Conservation (phyloP, 2,329 filamentous ascomycete species). For the Nemania diffusa region DNA sequence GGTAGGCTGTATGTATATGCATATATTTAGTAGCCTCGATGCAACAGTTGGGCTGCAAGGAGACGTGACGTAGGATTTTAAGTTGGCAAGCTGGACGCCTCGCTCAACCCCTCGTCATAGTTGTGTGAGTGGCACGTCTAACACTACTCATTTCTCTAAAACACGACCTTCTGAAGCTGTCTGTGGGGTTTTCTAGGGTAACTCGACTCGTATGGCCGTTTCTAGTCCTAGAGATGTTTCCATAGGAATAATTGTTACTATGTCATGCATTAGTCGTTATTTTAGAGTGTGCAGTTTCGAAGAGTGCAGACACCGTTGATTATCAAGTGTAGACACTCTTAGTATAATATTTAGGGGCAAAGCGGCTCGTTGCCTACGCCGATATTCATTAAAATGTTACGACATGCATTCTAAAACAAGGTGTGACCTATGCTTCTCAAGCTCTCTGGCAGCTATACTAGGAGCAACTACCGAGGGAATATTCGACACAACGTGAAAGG, state of each 20-base stretch:
- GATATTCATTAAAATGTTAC: background rate
- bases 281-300: background rate
- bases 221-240: no score
- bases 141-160: background rate
- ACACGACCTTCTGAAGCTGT: background rate
- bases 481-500: background rate
- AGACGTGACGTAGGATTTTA: slow-evolving; percentile 17
- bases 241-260: background rate
- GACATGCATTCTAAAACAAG: background rate
- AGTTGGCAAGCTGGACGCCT: slow-evolving; percentile 15
- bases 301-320: background rate
- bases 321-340: no score
- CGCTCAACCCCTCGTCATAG: slow-evolving; percentile 17
- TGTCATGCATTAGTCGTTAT: background rate
- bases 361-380: background rate
- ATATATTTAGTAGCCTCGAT: slow-evolving; percentile 29
- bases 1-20: slow-evolving; percentile 5
- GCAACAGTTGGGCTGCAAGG: slow-evolving; percentile 13
- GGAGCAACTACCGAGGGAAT: no score
- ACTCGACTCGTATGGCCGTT: background rate
- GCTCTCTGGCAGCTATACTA: background rate
- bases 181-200: background rate
- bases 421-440: background rate
- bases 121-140: background rate
- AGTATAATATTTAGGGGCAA: background rate